Evolutionary conservation across 192 early-diverging fungal genomes (phyloP).

Genomic region (Backusella morwellensis): DNA sequence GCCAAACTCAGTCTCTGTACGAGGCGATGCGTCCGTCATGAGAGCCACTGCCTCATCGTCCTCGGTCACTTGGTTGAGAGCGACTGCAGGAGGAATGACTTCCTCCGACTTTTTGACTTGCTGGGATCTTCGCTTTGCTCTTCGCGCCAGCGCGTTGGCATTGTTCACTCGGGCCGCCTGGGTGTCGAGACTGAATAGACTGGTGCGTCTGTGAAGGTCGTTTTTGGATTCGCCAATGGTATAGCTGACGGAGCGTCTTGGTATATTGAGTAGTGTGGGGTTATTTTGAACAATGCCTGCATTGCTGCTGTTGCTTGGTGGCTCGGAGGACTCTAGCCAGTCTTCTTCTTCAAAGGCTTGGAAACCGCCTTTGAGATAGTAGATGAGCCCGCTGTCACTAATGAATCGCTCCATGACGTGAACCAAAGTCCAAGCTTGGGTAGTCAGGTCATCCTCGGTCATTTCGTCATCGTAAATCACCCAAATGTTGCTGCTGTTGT

Average conservation of each 20-base stretch:
- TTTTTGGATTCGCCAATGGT: constrained; percentile 8
- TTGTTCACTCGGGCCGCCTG: constrained; percentile 26
- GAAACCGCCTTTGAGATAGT: constrained; percentile 51
- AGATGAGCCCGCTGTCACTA: constrained; percentile 18
- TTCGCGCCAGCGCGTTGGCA: constrained; percentile 24
- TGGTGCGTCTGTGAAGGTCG: constrained; percentile 11
- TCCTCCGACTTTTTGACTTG: background rate
- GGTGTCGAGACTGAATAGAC: constrained; percentile 24
- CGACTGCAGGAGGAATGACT: background rate
- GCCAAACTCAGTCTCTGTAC: constrained; percentile 31
- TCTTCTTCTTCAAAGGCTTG: constrained; percentile 38
- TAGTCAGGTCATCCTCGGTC: constrained; percentile 35
- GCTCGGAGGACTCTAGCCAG: background rate
- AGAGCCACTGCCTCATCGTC: background rate
- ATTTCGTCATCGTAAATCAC: constrained; percentile 53
- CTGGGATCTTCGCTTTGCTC: constrained; percentile 17
- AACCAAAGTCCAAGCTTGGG: constrained; percentile 52
- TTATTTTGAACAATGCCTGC: constrained; percentile 1
- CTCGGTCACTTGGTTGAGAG: background rate
- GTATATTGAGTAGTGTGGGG: background rate
- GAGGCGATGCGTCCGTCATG: constrained; percentile 15
- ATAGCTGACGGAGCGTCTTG: constrained; percentile 18
- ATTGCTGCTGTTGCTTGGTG: background rate
- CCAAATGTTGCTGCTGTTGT: background rate
- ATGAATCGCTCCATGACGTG: constrained; percentile 40